A percentile compares a stretch with the other conserved stretches of the same genome.
Evolutionary conservation across 2,329 filamentous ascomycete species (phyloP).

Genomic region (Scedosporium dehoogii): DNA sequence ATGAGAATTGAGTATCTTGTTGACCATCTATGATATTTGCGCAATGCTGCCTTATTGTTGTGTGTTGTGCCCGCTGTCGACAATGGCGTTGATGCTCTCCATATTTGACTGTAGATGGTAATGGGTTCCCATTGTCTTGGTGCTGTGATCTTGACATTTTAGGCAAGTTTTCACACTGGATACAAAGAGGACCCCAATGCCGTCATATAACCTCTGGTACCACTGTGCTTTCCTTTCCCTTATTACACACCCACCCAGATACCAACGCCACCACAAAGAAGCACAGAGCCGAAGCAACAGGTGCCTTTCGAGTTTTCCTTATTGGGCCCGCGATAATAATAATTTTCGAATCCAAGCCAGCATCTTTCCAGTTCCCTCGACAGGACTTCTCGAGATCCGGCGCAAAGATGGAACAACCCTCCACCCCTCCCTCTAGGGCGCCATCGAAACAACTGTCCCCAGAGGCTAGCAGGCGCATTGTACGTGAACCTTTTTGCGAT

Average conservation of each 20-base stretch:
- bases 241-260: neutral
- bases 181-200: neutral
- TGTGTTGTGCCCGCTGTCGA: neutral
- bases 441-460: constrained; percentile 35
- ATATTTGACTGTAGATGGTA: too few species aligned
- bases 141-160: neutral
- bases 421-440: constrained; percentile 30
- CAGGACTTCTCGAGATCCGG: neutral
- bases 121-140: neutral
- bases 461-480: constrained; percentile 44
- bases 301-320: too few species aligned
- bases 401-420: constrained; percentile 34
- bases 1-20: neutral
- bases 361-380: neutral
- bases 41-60: neutral
- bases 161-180: neutral
- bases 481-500: constrained; percentile 21
- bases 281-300: too few species aligned
- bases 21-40: neutral
- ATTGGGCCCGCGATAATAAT: too few species aligned
- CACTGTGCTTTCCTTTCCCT: neutral
- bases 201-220: neutral
- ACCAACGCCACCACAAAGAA: neutral
- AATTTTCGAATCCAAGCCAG: too few species aligned
- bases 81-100: too few species aligned